phyloP scores from a whole-genome alignment of 1,284 basidiomycete species.

The Cryptococcus sp. region DNA sequence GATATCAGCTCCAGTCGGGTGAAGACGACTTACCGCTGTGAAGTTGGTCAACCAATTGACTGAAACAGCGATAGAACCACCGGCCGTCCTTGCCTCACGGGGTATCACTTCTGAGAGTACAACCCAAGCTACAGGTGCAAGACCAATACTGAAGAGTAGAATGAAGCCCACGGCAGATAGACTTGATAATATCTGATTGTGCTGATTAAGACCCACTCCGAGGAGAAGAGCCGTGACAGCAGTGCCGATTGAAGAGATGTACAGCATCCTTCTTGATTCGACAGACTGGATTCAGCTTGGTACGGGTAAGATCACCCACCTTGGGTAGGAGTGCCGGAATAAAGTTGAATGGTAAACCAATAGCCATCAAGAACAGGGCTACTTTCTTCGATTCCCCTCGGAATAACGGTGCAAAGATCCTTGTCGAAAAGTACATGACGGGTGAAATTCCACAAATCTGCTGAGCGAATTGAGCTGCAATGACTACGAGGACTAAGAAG shows the following conservation, averaged over 20 bases:
- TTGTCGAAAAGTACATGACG: constrained; percentile 37
- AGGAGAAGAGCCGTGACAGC: constrained; percentile 19
- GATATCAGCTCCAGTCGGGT: background rate
- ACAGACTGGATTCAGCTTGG: constrained; percentile 15
- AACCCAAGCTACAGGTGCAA: constrained; percentile 42
- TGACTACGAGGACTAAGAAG: constrained; percentile 14
- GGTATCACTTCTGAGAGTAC: constrained; percentile 39
- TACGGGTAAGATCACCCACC: constrained; percentile 5
- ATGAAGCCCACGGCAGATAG: constrained; percentile 31
- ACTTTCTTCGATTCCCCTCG: constrained; percentile 22
- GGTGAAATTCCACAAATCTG: constrained; percentile 28
- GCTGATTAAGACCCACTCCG: constrained; percentile 31
- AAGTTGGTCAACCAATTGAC: constrained; percentile 40
- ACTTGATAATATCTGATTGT: constrained; percentile 14
- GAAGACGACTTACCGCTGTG: constrained; percentile 13
- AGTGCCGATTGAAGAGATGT: constrained; percentile 26
- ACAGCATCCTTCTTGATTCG: constrained; percentile 23
- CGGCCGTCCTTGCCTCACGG: constrained; percentile 28
- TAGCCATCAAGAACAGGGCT: constrained; percentile 24
- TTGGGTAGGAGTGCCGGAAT: constrained; percentile 44
- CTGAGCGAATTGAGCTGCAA: constrained; percentile 20
- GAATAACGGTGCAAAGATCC: constrained; percentile 31
- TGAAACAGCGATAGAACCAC: constrained; percentile 30
- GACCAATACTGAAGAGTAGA: constrained; percentile 29
- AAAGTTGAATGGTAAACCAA: constrained; percentile 46